phyloP scores from a whole-genome alignment of 495 filamentous ascomycete species.

The Tuber microsphaerosporum region DNA sequence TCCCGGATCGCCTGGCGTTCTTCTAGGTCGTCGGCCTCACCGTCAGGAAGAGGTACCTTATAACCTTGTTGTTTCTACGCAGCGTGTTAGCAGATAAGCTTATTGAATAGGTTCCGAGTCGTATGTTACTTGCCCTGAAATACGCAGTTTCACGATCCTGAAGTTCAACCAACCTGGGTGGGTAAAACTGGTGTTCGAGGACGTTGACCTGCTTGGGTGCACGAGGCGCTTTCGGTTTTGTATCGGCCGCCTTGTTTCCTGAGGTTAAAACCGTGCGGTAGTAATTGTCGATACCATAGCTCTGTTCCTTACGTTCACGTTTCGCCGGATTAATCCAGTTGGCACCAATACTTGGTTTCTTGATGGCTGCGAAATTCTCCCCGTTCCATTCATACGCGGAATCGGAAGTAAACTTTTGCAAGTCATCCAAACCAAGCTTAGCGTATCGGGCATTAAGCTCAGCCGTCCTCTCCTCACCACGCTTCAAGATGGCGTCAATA shows the following conservation, averaged over 20 bases:
- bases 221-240: slow-evolving; percentile 90
- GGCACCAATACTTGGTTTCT: slow-evolving; percentile 88
- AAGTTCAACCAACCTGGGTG: slow-evolving; percentile 67
- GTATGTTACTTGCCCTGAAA: slow-evolving; percentile 48
- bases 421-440: slow-evolving; percentile 93
- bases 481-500: slow-evolving; percentile 76
- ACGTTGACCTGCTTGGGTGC: slow-evolving; percentile 86
- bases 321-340: slow-evolving; percentile 99
- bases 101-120: neutral
- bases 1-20: slow-evolving; percentile 82
- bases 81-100: neutral
- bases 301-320: slow-evolving; percentile 95
- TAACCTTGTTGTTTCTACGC: slow-evolving; percentile 79
- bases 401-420: slow-evolving; percentile 96
- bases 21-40: slow-evolving; percentile 71
- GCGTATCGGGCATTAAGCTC: slow-evolving; percentile 88
- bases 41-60: slow-evolving; percentile 78
- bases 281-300: slow-evolving; percentile 98
- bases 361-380: slow-evolving; percentile 75
- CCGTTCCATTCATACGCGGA: slow-evolving; percentile 99
- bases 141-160: slow-evolving; percentile 94
- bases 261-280: slow-evolving; percentile 89
- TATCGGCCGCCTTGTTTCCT: slow-evolving; percentile 66
- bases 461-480: slow-evolving; percentile 82
- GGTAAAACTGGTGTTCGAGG: slow-evolving; percentile 98